Conservation (phyloP, 2,329 filamentous ascomycete species). For the Cadophora malorum region DNA sequence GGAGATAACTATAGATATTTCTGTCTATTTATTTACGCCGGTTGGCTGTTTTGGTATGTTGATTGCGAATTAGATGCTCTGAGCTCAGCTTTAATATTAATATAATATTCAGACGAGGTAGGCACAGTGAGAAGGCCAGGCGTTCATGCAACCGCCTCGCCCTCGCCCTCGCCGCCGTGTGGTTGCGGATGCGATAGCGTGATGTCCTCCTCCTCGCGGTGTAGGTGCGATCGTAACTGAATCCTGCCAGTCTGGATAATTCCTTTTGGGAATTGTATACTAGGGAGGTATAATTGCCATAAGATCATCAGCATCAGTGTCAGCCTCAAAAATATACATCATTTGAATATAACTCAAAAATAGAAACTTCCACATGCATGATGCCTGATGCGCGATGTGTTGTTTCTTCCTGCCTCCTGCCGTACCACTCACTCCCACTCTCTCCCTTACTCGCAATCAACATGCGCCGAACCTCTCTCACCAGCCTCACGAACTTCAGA, state of each 20-base stretch:
- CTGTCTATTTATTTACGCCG: too few relatives aligned
- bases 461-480: constrained; percentile 17
- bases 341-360: neutral
- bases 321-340: neutral
- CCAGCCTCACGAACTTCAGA: neutral
- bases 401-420: neutral
- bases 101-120: too few relatives aligned
- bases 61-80: too few relatives aligned
- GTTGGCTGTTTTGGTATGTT: too few relatives aligned
- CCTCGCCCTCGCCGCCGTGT: too few relatives aligned
- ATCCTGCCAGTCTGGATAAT: neutral
- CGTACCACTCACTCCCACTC: neutral
- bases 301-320: neutral
- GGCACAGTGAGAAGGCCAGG: too few relatives aligned
- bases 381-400: neutral
- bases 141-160: too few relatives aligned
- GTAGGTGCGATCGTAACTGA: neutral
- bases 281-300: neutral
- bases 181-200: neutral
- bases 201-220: neutral
- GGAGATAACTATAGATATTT: neutral
- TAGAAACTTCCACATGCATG: neutral
- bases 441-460: constrained; percentile 3
- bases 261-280: neutral
- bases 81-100: too few relatives aligned